A percentile compares a stretch with the other conserved stretches of the same genome.
These are phyloP conservation scores for Alternaria panax DNA, from an alignment of 2,329 filamentous ascomycete species.

Conservation along the genomic window DNA sequence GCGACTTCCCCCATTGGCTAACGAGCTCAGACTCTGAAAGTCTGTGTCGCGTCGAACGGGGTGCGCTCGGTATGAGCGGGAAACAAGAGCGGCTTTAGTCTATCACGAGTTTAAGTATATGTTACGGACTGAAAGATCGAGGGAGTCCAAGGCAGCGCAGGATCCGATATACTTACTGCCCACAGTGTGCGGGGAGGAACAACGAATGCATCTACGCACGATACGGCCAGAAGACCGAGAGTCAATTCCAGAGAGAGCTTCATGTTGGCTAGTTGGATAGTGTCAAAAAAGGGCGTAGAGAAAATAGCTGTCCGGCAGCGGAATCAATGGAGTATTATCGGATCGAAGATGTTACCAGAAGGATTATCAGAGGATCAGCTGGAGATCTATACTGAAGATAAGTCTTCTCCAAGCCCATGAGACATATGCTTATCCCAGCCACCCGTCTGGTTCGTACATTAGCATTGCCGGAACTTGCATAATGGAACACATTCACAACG, in stretches of 20 bases:
- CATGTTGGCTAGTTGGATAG: constrained; percentile 26
- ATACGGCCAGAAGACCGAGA: constrained; percentile 30
- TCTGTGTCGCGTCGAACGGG: constrained; percentile 17
- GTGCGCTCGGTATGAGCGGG: constrained; percentile 22
- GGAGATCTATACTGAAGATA: constrained; percentile 1
- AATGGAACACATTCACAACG: constrained; percentile 27
- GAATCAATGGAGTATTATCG: constrained; percentile 3
- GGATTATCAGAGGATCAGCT: neutral
- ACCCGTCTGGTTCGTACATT: constrained; percentile 3
- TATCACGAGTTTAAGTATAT: constrained; percentile 7
- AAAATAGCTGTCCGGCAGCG: constrained; percentile 28
- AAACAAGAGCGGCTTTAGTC: constrained; percentile 17
- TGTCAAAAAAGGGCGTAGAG: neutral
- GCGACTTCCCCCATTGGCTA: neutral
- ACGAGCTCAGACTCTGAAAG: neutral
- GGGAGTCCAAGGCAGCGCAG: neutral
- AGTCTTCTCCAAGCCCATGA: neutral
- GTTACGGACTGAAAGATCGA: neutral
- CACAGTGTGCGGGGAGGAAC: constrained; percentile 25
- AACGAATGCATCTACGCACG: constrained; percentile 31
- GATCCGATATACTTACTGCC: constrained; percentile 26
- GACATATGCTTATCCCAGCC: constrained; percentile 15
- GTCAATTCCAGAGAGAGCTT: constrained; percentile 28
- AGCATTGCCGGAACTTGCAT: constrained; percentile 18
- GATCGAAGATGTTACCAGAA: neutral